Percentiles rank a stretch among this genome's conserved stretches.
These are phyloP conservation scores for Polytrichum commune DNA, from an alignment of 225 moss, liverwort and hornwort genomes.

Conservation along the genomic window DNA sequence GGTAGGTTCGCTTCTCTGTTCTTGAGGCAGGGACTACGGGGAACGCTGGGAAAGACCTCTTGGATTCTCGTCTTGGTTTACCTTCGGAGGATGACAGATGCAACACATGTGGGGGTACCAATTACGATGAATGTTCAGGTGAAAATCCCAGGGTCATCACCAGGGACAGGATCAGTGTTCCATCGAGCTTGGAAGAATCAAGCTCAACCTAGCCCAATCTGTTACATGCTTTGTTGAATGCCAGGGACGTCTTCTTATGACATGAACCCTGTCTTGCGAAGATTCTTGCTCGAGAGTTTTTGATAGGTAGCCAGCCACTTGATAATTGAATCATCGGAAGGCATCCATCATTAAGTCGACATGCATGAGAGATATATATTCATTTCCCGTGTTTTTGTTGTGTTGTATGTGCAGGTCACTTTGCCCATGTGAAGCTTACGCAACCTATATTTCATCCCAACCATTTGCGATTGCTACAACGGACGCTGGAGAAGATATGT, in stretches of 20 bases:
- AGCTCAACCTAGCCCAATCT: not conserved
- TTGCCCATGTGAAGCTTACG: constrained; percentile 50
- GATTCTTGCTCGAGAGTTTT: too few relatives aligned
- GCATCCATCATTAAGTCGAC: too few relatives aligned
- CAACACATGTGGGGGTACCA: constrained; percentile 51
- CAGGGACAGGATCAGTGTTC: too few relatives aligned
- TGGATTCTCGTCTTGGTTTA: constrained; percentile 59
- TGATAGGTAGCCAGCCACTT: too few relatives aligned
- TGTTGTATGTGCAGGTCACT: constrained; percentile 35
- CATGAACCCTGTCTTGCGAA: not conserved
- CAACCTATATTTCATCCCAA: constrained; percentile 61
- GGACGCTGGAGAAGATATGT: constrained; percentile 45
- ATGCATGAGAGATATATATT: too few relatives aligned
- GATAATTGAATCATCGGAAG: too few relatives aligned
- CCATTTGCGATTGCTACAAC: constrained; percentile 40
- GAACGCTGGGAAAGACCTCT: constrained; percentile 21
- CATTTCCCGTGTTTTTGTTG: too few relatives aligned
- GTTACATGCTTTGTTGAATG: not conserved
- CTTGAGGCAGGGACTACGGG: constrained; percentile 6
- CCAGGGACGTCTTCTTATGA: not conserved
- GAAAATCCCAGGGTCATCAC: not conserved
- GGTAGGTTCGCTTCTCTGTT: constrained; percentile 44
- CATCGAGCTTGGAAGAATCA: not conserved
- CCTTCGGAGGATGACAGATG: constrained; percentile 54
- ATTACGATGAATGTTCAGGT: constrained; percentile 59